Conservation (phyloP, 495 filamentous ascomycete species). For the Talaromyces adpressus region DNA sequence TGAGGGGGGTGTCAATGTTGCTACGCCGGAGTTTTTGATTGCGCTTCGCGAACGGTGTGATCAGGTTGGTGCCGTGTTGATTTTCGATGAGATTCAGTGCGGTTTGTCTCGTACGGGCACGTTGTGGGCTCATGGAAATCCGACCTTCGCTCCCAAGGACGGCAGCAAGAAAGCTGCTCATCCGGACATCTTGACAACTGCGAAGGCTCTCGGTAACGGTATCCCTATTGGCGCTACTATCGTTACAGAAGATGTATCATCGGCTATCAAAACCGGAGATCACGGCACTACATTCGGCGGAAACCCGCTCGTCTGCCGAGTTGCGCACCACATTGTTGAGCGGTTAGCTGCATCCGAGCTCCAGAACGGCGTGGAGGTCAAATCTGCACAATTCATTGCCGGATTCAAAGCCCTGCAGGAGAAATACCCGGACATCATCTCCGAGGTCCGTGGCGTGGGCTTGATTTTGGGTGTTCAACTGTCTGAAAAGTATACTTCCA, state of each 20-base stretch:
- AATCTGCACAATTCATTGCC: conserved; percentile 54
- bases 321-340: conserved; percentile 78
- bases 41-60: conserved; percentile 74
- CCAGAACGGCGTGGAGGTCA: conserved; percentile 55
- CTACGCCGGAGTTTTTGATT: conserved; percentile 69
- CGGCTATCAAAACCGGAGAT: conserved; percentile 85
- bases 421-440: conserved; percentile 64
- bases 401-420: conserved; percentile 56
- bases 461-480: conserved; percentile 84
- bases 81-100: conserved; percentile 97
- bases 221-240: conserved; percentile 92
- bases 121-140: conserved; percentile 84
- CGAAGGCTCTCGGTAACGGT: conserved; percentile 94
- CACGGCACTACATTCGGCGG: conserved; percentile 97
- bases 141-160: conserved; percentile 34
- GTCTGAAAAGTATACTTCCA: conserved; percentile 53
- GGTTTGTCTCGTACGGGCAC: conserved; percentile 79
- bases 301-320: conserved; percentile 78
- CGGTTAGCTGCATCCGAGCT: conserved; percentile 60
- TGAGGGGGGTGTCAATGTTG: conserved; percentile 86
- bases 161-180: conserved; percentile 54
- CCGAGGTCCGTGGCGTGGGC: conserved; percentile 74
- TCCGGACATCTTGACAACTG: conserved; percentile 88
- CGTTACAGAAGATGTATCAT: conserved; percentile 65
- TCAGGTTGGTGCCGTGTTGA: conserved; percentile 79